phyloP scores from a whole-genome alignment of 2,329 filamentous ascomycete species.

The Neonectria coccinea region DNA sequence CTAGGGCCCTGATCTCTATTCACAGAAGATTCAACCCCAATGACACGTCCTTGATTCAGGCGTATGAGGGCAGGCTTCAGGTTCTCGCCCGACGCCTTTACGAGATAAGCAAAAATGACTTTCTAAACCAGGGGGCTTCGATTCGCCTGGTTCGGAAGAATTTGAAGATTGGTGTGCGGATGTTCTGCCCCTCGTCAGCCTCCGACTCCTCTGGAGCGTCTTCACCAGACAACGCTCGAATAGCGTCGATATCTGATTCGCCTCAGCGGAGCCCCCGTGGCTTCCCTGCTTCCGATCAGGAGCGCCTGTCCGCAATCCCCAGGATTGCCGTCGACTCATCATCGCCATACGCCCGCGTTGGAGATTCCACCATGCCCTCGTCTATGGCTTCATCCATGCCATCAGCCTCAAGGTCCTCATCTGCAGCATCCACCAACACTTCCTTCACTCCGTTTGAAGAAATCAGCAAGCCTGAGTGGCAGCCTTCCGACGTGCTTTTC shows the following conservation, averaged over 20 bases:
- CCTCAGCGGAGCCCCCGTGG: slow-evolving; percentile 31
- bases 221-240: slow-evolving; percentile 31
- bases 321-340: slow-evolving; percentile 22
- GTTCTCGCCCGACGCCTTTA: slow-evolving; percentile 45
- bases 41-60: slow-evolving; percentile 36
- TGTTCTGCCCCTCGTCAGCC: slow-evolving; percentile 32
- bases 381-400: slow-evolving; percentile 42
- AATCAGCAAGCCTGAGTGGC: slow-evolving; percentile 43
- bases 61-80: slow-evolving; percentile 43
- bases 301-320: slow-evolving; percentile 23
- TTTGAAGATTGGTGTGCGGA: slow-evolving; percentile 44
- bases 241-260: slow-evolving; percentile 40
- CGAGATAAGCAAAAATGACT: slow-evolving; percentile 44
- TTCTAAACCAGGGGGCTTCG: slow-evolving; percentile 42
- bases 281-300: slow-evolving; percentile 9
- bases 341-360: slow-evolving; percentile 33
- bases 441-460: slow-evolving; percentile 43
- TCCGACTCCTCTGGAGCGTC: slow-evolving; percentile 38
- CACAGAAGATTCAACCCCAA: slow-evolving; percentile 36
- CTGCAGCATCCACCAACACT: slow-evolving; percentile 34
- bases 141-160: slow-evolving; percentile 46
- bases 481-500: slow-evolving; percentile 39
- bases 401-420: slow-evolving; percentile 41
- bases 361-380: slow-evolving; percentile 39
- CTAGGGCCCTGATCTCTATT: slow-evolving; percentile 45